These are phyloP conservation scores for Astrocystis sublimbata DNA, from an alignment of 495 filamentous ascomycete genomes.

Conservation along the genomic window DNA sequence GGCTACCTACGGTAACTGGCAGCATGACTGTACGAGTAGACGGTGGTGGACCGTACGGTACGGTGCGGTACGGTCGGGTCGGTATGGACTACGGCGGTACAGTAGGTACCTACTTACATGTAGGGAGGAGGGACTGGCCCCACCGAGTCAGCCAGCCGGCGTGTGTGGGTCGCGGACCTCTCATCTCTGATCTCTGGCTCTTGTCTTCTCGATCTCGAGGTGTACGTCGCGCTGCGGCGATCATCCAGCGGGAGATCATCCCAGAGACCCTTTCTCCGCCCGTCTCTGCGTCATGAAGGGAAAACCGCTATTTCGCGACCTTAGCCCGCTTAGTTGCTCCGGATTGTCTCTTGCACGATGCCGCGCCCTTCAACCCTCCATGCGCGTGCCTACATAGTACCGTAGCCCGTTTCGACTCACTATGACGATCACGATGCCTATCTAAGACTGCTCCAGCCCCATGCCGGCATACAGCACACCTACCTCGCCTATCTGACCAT, in stretches of 20 bases:
- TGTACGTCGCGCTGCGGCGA: conserved; percentile 18
- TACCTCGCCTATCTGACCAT: not conserved
- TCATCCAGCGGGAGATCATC: conserved; percentile 25
- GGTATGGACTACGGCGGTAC: too few relatives aligned
- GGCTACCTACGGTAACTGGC: too few relatives aligned
- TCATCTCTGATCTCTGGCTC: not conserved
- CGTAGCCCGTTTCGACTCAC: not conserved
- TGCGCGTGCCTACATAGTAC: not conserved
- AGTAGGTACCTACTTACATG: too few relatives aligned
- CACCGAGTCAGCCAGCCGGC: not conserved
- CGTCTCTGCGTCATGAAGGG: not conserved
- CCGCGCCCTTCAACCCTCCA: not conserved
- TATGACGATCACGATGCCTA: conserved; percentile 2
- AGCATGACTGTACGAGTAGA: too few relatives aligned
- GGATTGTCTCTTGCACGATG: not conserved
- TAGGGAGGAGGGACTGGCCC: too few relatives aligned
- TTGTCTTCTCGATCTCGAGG: conserved; percentile 25
- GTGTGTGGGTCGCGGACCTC: not conserved
- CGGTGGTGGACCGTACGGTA: too few relatives aligned
- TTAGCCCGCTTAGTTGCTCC: not conserved
- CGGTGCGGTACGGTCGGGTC: too few relatives aligned
- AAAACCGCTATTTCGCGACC: not conserved
- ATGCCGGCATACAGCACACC: too few relatives aligned
- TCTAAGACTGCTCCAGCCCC: not conserved
- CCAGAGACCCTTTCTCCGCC: not conserved